Conservation (phyloP, 495 filamentous ascomycete species). For the Achaetomiella virescens region DNA sequence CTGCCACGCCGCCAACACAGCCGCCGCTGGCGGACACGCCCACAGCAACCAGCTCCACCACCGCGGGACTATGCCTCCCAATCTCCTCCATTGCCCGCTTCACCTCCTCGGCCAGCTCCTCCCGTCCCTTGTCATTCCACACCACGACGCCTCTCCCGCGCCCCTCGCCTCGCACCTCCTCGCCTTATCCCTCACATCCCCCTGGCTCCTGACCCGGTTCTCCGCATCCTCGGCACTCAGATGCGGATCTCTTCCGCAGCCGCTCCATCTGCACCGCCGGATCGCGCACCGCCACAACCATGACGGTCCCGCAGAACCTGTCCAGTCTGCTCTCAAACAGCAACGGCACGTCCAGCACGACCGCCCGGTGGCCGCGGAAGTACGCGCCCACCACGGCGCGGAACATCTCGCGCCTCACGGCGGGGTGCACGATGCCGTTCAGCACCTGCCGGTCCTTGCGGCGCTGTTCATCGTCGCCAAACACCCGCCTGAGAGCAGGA, state of each 20-base stretch:
- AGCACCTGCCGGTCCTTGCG: conserved; percentile 63
- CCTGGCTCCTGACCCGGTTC: conserved; percentile 77
- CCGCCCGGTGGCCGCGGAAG: conserved; percentile 68
- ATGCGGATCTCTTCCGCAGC: conserved; percentile 61
- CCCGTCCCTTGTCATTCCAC: conserved; percentile 74
- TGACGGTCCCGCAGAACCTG: conserved; percentile 64
- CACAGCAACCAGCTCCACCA: conserved; percentile 80
- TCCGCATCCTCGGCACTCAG: conserved; percentile 71
- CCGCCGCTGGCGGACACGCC: conserved; percentile 64
- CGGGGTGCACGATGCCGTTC: conserved; percentile 89
- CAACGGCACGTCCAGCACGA: conserved; percentile 88
- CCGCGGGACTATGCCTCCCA: conserved; percentile 53
- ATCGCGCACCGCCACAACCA: conserved; percentile 77
- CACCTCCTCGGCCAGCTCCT: conserved; percentile 60
- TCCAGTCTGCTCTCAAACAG: conserved; percentile 86
- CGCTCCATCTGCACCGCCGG: conserved; percentile 72
- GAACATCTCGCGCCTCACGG: conserved; percentile 72
- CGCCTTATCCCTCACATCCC: conserved; percentile 76
- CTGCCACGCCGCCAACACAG: conserved; percentile 56
- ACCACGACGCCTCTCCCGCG: conserved; percentile 64
- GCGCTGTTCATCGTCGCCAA: conserved; percentile 62
- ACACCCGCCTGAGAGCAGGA: conserved; percentile 77
- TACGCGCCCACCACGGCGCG: conserved; percentile 59
- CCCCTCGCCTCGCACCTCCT: conserved; percentile 59
- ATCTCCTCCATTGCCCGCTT: conserved; percentile 55